Evolutionary conservation across 2,329 filamentous ascomycete genomes (phyloP), one percentile per base, ranked within the genome.

Genomic region (Beauveria australis): DNA sequence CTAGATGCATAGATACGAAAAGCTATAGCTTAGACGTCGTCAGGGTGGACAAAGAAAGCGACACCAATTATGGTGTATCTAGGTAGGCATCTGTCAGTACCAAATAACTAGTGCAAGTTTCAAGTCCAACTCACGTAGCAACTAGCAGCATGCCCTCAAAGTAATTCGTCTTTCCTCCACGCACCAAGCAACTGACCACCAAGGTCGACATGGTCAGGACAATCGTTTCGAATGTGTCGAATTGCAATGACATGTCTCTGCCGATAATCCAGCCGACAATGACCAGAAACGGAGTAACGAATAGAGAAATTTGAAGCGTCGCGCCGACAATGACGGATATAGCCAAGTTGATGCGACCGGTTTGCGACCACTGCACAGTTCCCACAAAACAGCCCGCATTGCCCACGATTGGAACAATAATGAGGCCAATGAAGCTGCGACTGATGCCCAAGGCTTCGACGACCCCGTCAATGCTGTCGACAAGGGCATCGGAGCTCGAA

Each of bases 401-500:
- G 53, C 63, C 63, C n/a, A 63, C 63, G 3, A 65, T 62, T 2
- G 62, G 62, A 6, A 65, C 62, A 24, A 65, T 64, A 41, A 65
- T 64, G 22, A 65, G 58, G 18, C 63, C 62, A 49, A 63, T 61
- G 58, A 65, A 64, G 62, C 62, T 63, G 24, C 63, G 52, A 51
- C 63, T 64, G 18, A 64, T 60, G 10, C 60, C 59, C 5, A 64
- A 54, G 4, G 63, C 62, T 19, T 63, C 63, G 18, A 64, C 60
- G 24, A 64, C 64, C 18, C 63, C 62, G 48, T 58, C 53, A 30
- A 68, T 66, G 30, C 64, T 66, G 56, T 66, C 63, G 28, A 69
- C 67, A 40, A 68, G 67, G 9, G 68, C 66, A 33, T 68, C 67
- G 14, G 68, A 68, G 61, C 67, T 66, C 43, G 59, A 54, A 7